Evolutionary conservation across 176 grass and related monocot species (phyloP).

Genomic region (Carex littledalei): DNA sequence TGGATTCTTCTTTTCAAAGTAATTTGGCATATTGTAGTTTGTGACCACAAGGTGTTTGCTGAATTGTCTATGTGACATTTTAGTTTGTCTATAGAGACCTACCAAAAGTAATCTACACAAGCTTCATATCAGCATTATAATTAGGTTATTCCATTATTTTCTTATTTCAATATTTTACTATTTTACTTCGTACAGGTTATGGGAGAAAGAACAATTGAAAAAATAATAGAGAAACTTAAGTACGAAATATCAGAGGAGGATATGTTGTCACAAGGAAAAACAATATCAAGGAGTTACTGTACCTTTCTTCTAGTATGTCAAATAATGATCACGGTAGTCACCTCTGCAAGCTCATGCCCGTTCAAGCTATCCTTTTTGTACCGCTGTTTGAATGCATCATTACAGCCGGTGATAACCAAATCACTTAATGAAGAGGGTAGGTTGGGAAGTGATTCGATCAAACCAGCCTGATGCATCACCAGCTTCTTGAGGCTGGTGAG

Average conservation of each 20-base stretch:
- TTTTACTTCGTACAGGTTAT: background rate
- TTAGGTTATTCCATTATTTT: background rate
- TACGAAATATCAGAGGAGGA: too few species aligned
- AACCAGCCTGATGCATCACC: background rate
- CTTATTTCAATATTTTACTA: background rate
- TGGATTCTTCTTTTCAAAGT: background rate
- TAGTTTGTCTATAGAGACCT: background rate
- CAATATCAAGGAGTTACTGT: background rate
- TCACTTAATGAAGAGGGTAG: constrained; percentile 7
- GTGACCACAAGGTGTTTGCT: background rate
- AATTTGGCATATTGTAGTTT: background rate
- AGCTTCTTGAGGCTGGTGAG: background rate
- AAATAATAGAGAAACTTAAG: background rate
- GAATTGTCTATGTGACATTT: background rate
- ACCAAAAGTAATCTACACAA: background rate
- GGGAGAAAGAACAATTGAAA: background rate
- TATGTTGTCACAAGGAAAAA: background rate
- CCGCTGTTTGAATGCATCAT: background rate
- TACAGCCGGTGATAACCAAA: constrained; percentile 19
- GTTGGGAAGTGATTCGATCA: background rate
- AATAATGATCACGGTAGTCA: constrained; percentile 1
- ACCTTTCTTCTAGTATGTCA: background rate
- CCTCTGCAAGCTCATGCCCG: constrained; percentile 4
- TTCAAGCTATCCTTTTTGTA: background rate
- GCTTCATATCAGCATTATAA: background rate